Base-by-base conservation (phyloP, 306 rosid genomes). In the Mimosa bimucronata region DNA sequence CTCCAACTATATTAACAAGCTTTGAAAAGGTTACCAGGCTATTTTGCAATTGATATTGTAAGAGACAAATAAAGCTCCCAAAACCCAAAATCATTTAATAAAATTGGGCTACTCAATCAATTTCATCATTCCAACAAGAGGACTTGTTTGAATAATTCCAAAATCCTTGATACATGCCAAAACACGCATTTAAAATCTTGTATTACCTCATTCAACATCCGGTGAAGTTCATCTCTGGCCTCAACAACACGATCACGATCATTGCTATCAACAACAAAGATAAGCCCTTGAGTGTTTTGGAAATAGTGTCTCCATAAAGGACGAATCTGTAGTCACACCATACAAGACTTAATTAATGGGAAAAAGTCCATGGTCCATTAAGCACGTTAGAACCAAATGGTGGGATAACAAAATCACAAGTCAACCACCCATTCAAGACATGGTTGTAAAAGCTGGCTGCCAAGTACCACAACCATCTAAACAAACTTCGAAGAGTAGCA, bases 291-390 rank as follows among this genome's bases (percentile, higher is more conserved):
- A 1, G 86, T 83, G 64, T 83, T 83, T 65, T 83, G 86, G 82
- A 83, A 83, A 82, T 83, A 83, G 82, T 83, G 82, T 66, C 86
- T 83, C 86, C 86, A 83, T 62, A 77, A 73, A 50, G 86, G 86
- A 48, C 79, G 86, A 0, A 83, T 83, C 86, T 83, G 86, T 30
- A 52, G 55, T 46, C 19, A 31, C 75, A 78, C 58, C 73, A 46
- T 31, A 42, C 21, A 73, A 25, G 57, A 82, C 26, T 55, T 3
- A 58, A 78, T 73, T 57, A 66, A 2, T 53, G 2, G 48, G 55
- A 21, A 55, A 48, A 66, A 14, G 3, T 13, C 23, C n/a, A 46
- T 48, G 26, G 68, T 34, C 57, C 40, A 66, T 40, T 70, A 50
- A 64, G 61, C 41, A 82, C n/a, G 50, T 44, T 50, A 77, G 31